Conservation (phyloP, 495 filamentous ascomycete species). For the Letharia lupina region DNA sequence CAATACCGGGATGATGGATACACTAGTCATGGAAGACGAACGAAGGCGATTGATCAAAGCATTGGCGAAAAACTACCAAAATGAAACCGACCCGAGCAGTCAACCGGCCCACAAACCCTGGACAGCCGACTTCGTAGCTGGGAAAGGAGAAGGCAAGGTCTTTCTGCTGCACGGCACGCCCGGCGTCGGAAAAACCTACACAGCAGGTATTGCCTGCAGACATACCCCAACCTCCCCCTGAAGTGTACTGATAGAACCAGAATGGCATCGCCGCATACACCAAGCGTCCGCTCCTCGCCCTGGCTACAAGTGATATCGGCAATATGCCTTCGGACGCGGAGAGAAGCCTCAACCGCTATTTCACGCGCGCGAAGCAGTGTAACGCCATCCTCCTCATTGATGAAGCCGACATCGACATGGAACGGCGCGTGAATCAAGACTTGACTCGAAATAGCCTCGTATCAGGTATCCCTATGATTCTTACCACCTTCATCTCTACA, state of each 20-base stretch:
- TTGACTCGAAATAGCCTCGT: constrained; percentile 38
- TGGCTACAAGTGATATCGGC: constrained; percentile 24
- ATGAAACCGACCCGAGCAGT: neutral
- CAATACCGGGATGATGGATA: constrained; percentile 11
- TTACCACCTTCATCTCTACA: neutral
- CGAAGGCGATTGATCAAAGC: constrained; percentile 10
- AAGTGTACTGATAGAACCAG: constrained; percentile 9
- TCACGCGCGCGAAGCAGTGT: constrained; percentile 19
- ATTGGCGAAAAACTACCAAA: constrained; percentile 5
- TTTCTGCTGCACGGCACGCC: constrained; percentile 29
- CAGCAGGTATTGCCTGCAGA: constrained; percentile 15
- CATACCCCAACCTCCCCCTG: neutral
- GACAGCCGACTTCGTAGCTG: constrained; percentile 25
- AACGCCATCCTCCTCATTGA: constrained; percentile 31
- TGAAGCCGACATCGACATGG: constrained; percentile 36
- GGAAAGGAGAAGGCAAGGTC: constrained; percentile 28
- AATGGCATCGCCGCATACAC: constrained; percentile 26
- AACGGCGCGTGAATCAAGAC: constrained; percentile 25
- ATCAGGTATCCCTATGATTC: constrained; percentile 24
- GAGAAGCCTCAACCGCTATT: constrained; percentile 5
- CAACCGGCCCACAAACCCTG: constrained; percentile 6
- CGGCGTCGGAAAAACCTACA: constrained; percentile 29
- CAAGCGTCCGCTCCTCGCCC: constrained; percentile 20
- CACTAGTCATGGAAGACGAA: constrained; percentile 11
- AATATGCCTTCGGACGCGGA: constrained; percentile 7